Percentiles rank a stretch among this genome's conserved stretches.
These are phyloP conservation scores for Diaporthe citri DNA, from an alignment of 2,329 filamentous ascomycete species.

Conservation along the genomic window DNA sequence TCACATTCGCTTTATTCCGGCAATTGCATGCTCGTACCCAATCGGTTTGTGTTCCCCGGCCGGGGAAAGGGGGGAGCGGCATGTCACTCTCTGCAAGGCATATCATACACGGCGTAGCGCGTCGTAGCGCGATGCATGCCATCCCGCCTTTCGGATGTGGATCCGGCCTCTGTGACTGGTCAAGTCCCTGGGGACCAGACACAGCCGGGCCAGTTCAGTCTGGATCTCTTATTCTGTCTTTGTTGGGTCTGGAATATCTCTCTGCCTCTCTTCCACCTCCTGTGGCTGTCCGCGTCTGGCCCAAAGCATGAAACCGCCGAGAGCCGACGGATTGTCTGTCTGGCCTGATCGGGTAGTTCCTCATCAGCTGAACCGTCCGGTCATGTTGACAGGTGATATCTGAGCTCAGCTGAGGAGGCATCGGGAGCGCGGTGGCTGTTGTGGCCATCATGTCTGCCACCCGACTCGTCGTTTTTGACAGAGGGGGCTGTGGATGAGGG, in stretches of 20 bases:
- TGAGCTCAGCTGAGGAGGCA: not conserved
- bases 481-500: not conserved
- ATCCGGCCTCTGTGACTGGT: not conserved
- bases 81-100: constrained; percentile 26
- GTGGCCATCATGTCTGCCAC: too few relatives aligned
- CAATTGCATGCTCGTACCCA: constrained; percentile 4
- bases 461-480: not conserved
- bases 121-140: constrained; percentile 28
- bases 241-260: not conserved
- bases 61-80: not conserved
- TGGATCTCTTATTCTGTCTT: constrained; percentile 2
- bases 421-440: not conserved
- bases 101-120: constrained; percentile 27
- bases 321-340: not conserved
- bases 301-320: constrained; percentile 10
- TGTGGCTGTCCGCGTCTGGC: constrained; percentile 1
- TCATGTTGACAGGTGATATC: not conserved
- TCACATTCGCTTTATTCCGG: not conserved
- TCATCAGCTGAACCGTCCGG: not conserved
- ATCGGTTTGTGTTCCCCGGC: constrained; percentile 2
- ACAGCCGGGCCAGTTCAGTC: constrained; percentile 2
- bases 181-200: not conserved
- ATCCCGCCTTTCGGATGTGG: constrained; percentile 9
- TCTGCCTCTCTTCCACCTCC: not conserved
- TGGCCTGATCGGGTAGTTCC: not conserved